These are phyloP conservation scores for Cyclotella cryptica DNA, from an alignment of 108 stramenopile genomes.

Conservation along the genomic window DNA sequence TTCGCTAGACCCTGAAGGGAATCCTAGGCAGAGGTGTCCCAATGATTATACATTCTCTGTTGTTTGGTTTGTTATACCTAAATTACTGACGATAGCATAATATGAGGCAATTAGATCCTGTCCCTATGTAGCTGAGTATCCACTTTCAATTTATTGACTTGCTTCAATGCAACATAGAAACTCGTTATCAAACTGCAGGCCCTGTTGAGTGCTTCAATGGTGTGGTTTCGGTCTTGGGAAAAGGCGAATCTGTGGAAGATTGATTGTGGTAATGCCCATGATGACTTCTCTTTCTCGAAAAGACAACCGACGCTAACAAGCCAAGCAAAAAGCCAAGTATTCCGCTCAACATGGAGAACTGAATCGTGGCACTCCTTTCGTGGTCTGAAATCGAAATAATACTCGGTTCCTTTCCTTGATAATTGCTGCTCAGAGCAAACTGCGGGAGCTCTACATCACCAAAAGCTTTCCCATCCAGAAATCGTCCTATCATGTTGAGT, in stretches of 20 bases:
- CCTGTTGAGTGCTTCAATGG: conserved; percentile 1
- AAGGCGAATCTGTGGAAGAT: conserved; percentile 6
- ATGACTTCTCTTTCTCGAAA: not conserved
- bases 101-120: too few relatives aligned
- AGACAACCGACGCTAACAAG: conserved; percentile 2
- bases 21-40: too few relatives aligned
- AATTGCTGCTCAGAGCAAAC: conserved; percentile 7
- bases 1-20: too few relatives aligned
- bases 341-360: conserved; percentile 16
- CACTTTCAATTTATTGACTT: too few relatives aligned
- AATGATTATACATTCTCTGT: too few relatives aligned
- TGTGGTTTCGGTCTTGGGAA: conserved; percentile 23
- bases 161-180: not conserved
- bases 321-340: conserved; percentile 41
- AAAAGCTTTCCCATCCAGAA: conserved; percentile 54
- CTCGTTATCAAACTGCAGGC: not conserved
- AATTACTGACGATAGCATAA: too few relatives aligned
- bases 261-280: conserved; percentile 9
- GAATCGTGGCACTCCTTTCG: not conserved
- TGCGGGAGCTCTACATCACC: conserved; percentile 55
- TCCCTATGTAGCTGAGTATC: too few relatives aligned
- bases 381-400: not conserved
- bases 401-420: not conserved
- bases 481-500: conserved; percentile 63
- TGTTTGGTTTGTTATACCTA: too few relatives aligned